Evolutionary conservation across 352 stramenopile genomes (phyloP).

Genomic region (Phytopythium litorale): DNA sequence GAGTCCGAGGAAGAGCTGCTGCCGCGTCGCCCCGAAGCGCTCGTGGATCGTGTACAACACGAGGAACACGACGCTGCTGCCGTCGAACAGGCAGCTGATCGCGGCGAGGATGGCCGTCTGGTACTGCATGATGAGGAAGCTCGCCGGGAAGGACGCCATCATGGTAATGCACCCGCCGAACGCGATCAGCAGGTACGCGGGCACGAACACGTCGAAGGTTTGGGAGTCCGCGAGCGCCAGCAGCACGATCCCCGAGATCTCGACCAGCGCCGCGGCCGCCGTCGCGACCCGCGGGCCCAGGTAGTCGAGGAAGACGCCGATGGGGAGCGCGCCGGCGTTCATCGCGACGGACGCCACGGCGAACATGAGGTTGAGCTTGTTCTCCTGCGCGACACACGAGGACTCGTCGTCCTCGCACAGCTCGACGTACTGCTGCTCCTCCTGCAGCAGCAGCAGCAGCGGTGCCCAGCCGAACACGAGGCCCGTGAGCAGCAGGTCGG

Average conservation of each 20-base stretch:
- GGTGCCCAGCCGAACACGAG: constrained; percentile 86
- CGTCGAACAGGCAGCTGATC: constrained; percentile 78
- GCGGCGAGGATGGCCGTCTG: constrained; percentile 75
- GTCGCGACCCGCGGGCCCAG: constrained; percentile 56
- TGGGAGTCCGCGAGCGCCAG: constrained; percentile 75
- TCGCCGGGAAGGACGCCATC: constrained; percentile 74
- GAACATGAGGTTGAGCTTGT: constrained; percentile 87
- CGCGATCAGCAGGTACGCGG: constrained; percentile 60
- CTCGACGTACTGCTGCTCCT: constrained; percentile 81
- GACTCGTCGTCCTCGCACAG: constrained; percentile 36
- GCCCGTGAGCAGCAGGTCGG: constrained; percentile 83
- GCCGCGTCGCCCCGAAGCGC: constrained; percentile 35
- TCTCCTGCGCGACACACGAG: constrained; percentile 71
- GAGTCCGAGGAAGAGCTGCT: constrained; percentile 48
- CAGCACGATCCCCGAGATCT: constrained; percentile 64
- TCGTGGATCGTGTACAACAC: constrained; percentile 54
- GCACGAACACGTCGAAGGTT: constrained; percentile 70
- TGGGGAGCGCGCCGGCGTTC: constrained; percentile 70
- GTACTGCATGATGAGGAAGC: constrained; percentile 68
- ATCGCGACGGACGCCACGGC: constrained; percentile 74
- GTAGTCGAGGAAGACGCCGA: constrained; percentile 78
- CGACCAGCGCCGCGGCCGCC: constrained; percentile 46
- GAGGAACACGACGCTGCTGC: constrained; percentile 72
- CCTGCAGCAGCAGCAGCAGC: constrained; percentile 76
- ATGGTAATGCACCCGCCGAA: constrained; percentile 78